A percentile compares a stretch with the other conserved stretches of the same genome.
Evolutionary conservation across 371 early-diverging fungal genomes (phyloP).

Genomic region (Mortierella sp.): DNA sequence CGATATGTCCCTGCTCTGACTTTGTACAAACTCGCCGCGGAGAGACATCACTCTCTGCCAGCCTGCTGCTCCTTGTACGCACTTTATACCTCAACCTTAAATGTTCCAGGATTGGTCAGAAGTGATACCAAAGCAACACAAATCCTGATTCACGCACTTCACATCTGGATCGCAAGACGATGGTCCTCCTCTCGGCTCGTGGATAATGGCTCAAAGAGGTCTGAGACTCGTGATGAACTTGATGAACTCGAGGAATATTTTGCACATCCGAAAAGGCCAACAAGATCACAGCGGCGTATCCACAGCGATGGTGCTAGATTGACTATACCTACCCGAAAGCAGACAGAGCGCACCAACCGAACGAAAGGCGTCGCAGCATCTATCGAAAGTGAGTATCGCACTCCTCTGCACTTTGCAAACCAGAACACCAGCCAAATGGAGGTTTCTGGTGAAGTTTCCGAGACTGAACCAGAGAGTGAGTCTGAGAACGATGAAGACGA

Average conservation of each 20-base stretch:
- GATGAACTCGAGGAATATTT: constrained; percentile 52
- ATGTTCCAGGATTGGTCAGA: constrained; percentile 29
- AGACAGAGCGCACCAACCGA: background rate
- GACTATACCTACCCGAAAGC: constrained; percentile 12
- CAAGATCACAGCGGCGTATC: background rate
- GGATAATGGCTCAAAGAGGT: constrained; percentile 15
- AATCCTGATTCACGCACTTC: constrained; percentile 44
- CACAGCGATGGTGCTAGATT: background rate
- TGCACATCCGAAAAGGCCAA: constrained; percentile 23
- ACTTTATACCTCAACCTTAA: constrained; percentile 43
- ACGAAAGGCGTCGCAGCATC: constrained; percentile 14
- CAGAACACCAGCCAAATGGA: background rate
- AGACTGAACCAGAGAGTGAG: background rate
- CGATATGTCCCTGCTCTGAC: constrained; percentile 46
- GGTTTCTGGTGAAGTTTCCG: background rate
- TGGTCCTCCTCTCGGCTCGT: constrained; percentile 28
- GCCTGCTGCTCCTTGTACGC: constrained; percentile 50
- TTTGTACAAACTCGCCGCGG: constrained; percentile 39
- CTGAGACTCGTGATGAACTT: constrained; percentile 23
- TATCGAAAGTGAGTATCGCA: constrained; percentile 39
- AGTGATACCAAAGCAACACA: constrained; percentile 46
- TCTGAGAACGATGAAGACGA: background rate
- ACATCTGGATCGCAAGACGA: constrained; percentile 44
- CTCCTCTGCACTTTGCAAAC: constrained; percentile 10
- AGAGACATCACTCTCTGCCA: constrained; percentile 41